Base-by-base conservation (phyloP, 768 basidiomycete species). In the Zangia roseola region DNA sequence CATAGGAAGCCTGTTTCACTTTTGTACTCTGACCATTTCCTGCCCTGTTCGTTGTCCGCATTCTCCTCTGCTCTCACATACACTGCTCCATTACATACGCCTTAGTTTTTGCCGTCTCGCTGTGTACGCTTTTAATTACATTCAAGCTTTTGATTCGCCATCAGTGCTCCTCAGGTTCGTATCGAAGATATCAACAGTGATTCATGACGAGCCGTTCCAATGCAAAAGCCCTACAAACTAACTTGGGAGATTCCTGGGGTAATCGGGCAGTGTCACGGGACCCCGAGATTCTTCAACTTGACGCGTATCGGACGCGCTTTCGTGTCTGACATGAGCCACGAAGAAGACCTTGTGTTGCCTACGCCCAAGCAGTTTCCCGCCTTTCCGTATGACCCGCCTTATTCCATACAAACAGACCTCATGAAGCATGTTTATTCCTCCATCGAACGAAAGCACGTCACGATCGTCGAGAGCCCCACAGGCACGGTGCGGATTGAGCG, bases 381-480 rank as follows among this genome's bases (percentile, higher is more conserved):
- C 3, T 97, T 98, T 62, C 94, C 94, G 0, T 97, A 87, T 60
- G 73, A 80, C 14, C 74, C 82, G 5, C 93, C 93, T 3, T 95
- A 95, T 64, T 63, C 76, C 16, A 94, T 95, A 49, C 95, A 98
- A 64, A 71, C 78, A 0, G 80, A 89, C 30, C 81, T 97, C 23
- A 97, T 97, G 94, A 82, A 74, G 16, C 90, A 93, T 54, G 71
- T 98, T 1, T 97, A 94, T 66, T 59, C 76, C 6, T 76, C 86
- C 0, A 87, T 97, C 38, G 91, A 94, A 64, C 56, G 71, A n/a
- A 72, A 72, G 38, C 82, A 83, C 55, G 80, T 97, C 16, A 80
- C 91, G 1, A 86, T 97, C 41, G 78, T 94, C 25, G 91, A 94
- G 67, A 90, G 87, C 56, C 92, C 92, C 0, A 94, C 92, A 0